These are phyloP conservation scores for Xylariaceae sp. DNA, from an alignment of 2,329 filamentous ascomycete genomes.

Conservation along the genomic window DNA sequence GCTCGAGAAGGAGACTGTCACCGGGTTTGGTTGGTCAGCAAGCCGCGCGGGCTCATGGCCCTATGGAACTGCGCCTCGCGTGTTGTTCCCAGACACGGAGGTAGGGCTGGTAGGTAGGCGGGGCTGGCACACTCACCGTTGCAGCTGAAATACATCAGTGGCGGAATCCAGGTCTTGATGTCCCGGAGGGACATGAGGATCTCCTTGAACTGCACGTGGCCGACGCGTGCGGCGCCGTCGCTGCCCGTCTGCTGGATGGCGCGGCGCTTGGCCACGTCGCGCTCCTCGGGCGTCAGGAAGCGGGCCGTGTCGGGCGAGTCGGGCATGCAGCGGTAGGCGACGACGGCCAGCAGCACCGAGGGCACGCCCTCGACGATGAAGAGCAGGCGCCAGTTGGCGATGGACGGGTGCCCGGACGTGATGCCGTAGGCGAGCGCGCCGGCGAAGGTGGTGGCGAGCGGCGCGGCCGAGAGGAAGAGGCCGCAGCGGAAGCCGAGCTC, in stretches of 20 bases:
- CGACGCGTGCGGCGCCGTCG: slow-evolving; percentile 39
- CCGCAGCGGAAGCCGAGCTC: slow-evolving; percentile 34
- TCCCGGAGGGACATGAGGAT: slow-evolving; percentile 38
- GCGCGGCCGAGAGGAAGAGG: slow-evolving; percentile 37
- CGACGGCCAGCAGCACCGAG: slow-evolving; percentile 23
- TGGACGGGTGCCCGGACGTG: slow-evolving; percentile 49
- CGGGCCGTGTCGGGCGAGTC: slow-evolving; percentile 43
- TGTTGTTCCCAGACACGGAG: too few species aligned
- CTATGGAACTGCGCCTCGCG: slow-evolving; percentile 34
- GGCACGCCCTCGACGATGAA: slow-evolving; percentile 29
- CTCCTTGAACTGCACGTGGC: slow-evolving; percentile 37
- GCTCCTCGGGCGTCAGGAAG: slow-evolving; percentile 52
- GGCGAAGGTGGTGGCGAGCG: slow-evolving; percentile 62
- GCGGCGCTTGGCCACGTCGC: slow-evolving; percentile 45
- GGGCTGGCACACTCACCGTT: slow-evolving; percentile 23
- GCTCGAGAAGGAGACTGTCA: slow-evolving; percentile 58
- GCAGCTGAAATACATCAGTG: slow-evolving; percentile 33
- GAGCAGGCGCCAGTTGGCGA: slow-evolving; percentile 36
- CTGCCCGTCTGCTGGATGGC: slow-evolving; percentile 45
- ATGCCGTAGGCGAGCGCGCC: slow-evolving; percentile 63
- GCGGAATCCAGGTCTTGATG: slow-evolving; percentile 41
- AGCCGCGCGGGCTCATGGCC: slow-evolving; percentile 13
- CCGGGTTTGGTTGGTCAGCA: slow-evolving; percentile 46
- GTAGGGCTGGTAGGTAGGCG: too few species aligned
- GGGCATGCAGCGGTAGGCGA: slow-evolving; percentile 23